Evolutionary conservation across 2,329 filamentous ascomycete genomes (phyloP).

Genomic region (Talaromyces piceae): DNA sequence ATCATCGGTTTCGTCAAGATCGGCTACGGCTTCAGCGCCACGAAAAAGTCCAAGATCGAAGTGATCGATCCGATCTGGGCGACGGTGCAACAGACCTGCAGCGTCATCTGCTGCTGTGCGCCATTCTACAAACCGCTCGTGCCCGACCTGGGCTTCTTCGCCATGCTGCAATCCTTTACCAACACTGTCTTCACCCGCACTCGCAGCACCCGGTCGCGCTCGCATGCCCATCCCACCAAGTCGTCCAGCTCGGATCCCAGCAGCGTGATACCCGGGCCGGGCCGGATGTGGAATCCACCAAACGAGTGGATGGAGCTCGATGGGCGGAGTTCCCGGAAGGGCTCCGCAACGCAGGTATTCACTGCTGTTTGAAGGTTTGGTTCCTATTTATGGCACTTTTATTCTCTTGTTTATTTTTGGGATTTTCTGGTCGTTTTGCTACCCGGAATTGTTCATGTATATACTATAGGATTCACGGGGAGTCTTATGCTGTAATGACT

Average conservation of each 20-base stretch:
- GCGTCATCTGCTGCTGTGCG: conserved; percentile 6
- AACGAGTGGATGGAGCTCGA: conserved; percentile 1
- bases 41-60: conserved; percentile 4
- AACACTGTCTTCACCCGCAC: background rate
- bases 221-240: background rate
- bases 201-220: background rate
- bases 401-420: background rate
- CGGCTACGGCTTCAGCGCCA: conserved; percentile 5
- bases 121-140: conserved; percentile 6
- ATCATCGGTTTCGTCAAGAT: conserved; percentile 8
- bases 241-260: background rate
- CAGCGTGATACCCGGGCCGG: background rate
- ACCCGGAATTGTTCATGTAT: no score
- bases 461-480: background rate
- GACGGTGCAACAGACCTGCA: conserved; percentile 8
- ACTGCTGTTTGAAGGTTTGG: background rate
- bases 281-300: background rate
- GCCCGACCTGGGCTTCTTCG: background rate
- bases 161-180: background rate
- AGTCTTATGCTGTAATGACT: background rate
- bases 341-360: background rate
- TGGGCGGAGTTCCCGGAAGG: background rate
- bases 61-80: conserved; percentile 7
- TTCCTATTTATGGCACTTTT: background rate
- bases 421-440: background rate